phyloP scores from a whole-genome alignment of 1,139 yeast species.

The Kodamaea plutei region DNA sequence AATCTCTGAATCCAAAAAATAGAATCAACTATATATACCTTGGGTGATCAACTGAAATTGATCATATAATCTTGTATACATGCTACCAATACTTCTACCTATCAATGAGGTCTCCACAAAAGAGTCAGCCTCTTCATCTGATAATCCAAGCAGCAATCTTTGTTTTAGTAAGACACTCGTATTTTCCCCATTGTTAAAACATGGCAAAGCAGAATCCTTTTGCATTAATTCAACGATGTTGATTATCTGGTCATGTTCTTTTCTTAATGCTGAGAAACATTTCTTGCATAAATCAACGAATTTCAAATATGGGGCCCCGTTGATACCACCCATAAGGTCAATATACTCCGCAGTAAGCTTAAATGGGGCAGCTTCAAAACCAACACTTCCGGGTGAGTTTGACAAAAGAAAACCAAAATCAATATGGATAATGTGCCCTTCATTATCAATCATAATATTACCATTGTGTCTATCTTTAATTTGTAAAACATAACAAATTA shows the following conservation, averaged over 20 bases:
- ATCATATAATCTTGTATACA: constrained; percentile 87
- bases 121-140: constrained; percentile 67
- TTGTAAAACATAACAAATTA: constrained; percentile 83
- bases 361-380: constrained; percentile 96
- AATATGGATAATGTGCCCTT: constrained; percentile 92
- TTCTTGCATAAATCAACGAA: constrained; percentile 63
- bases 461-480: constrained; percentile 97
- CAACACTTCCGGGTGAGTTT: constrained; percentile 93
- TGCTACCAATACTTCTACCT: constrained; percentile 79
- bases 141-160: constrained; percentile 71
- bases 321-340: constrained; percentile 78
- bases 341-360: constrained; percentile 84
- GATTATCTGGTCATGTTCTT: constrained; percentile 66
- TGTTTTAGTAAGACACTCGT: constrained; percentile 76
- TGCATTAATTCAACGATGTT: constrained; percentile 91
- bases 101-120: constrained; percentile 75
- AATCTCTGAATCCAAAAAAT: background rate
- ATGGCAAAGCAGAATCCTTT: constrained; percentile 82
- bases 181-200: constrained; percentile 82
- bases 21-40: constrained; percentile 71
- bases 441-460: constrained; percentile 87
- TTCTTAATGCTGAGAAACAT: constrained; percentile 69
- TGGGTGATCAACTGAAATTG: constrained; percentile 92
- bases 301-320: constrained; percentile 51
- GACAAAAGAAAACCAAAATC: constrained; percentile 93